Percentiles rank a stretch among this genome's conserved stretches.
These are phyloP conservation scores for Coemansia sp. DNA, from an alignment of 192 early-diverging fungal species.

Conservation along the genomic window DNA sequence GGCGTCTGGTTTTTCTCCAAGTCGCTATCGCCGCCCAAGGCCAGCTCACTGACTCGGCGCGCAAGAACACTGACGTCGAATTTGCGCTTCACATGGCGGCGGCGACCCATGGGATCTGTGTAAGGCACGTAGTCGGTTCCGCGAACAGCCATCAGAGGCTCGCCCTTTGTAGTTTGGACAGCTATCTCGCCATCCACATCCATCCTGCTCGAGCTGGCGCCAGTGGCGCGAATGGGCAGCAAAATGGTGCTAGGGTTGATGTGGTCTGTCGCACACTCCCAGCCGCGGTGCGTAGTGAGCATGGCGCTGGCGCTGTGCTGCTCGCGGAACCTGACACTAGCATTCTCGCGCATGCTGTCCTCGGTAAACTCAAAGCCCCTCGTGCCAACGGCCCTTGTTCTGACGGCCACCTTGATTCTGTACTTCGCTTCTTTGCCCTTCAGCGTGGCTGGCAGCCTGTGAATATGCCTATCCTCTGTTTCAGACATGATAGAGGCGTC, in stretches of 20 bases:
- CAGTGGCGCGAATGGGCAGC: neutral
- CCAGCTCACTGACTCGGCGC: neutral
- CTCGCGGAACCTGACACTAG: neutral
- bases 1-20: neutral
- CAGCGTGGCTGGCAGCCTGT: conserved; percentile 33
- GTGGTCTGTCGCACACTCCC: conserved; percentile 12
- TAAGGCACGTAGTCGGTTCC: conserved; percentile 1
- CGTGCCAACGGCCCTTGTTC: neutral
- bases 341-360: conserved; percentile 9
- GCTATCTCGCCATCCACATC: conserved; percentile 3
- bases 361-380: conserved; percentile 11
- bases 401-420: neutral
- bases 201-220: neutral
- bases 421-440: conserved; percentile 1
- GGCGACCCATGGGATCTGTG: conserved; percentile 4
- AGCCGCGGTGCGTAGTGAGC: conserved; percentile 25
- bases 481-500: neutral
- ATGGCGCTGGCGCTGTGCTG: neutral
- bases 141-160: neutral
- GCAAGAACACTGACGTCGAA: conserved; percentile 11
- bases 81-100: conserved; percentile 12
- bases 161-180: neutral
- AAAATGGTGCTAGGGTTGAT: conserved; percentile 13
- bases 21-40: neutral
- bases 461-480: neutral